Percentiles rank a stretch among this genome's conserved stretches.
These are phyloP conservation scores for Colletotrichum nymphaeae DNA, from an alignment of 2,329 filamentous ascomycete species.

Conservation along the genomic window DNA sequence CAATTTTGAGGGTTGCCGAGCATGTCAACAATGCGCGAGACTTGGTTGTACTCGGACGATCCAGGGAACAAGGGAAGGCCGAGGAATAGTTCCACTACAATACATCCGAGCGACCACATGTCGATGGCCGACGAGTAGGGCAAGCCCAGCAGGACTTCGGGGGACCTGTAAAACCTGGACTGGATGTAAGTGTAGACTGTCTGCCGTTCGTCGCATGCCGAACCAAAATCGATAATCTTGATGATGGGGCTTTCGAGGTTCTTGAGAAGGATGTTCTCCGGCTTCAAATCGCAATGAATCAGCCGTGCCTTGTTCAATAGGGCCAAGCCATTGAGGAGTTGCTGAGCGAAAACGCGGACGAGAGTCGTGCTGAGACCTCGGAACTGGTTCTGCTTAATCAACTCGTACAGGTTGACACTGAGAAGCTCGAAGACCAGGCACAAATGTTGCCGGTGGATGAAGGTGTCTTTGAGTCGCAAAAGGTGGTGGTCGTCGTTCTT, in stretches of 20 bases:
- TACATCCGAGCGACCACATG: conserved; percentile 99
- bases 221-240: conserved; percentile 99
- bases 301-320: conserved; percentile 95
- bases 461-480: conserved; percentile 93
- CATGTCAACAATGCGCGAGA: conserved; percentile 98
- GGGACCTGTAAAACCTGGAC: conserved; percentile 96
- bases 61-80: conserved; percentile 95
- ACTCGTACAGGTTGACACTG: conserved; percentile 96
- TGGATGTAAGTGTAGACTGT: conserved; percentile 99
- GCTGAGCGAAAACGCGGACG: conserved; percentile 96
- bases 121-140: conserved; percentile 99
- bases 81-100: conserved; percentile 96
- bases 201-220: conserved; percentile 96
- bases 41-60: conserved; percentile 98
- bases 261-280: conserved; percentile 96
- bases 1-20: conserved; percentile 94
- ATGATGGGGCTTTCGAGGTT: conserved; percentile 99
- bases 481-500: conserved; percentile 99
- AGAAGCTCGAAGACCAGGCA: conserved; percentile 96
- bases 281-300: conserved; percentile 98
- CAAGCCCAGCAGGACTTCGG: conserved; percentile 92
- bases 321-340: conserved; percentile 91
- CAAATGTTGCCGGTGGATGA: conserved; percentile 96
- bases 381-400: conserved; percentile 99
- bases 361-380: conserved; percentile 95